Percentiles rank a stretch among this genome's conserved stretches.
phyloP scores from a whole-genome alignment of 345 rosid species.

The Arabis alpina region DNA sequence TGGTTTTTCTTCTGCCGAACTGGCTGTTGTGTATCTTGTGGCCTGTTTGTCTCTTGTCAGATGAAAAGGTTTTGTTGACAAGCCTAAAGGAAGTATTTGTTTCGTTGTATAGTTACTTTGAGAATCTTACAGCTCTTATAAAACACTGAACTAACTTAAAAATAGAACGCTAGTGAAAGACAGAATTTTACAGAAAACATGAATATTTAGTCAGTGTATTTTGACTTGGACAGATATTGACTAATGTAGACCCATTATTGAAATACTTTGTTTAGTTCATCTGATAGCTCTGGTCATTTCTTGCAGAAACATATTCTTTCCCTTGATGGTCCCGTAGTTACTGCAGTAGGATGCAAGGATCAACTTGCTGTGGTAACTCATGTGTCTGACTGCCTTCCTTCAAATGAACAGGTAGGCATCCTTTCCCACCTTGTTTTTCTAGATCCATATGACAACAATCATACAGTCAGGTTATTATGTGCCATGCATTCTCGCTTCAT shows the following conservation, averaged over 20 bases:
- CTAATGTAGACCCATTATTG: background rate
- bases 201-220: background rate
- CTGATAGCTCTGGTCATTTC: conserved; percentile 21
- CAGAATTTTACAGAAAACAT: background rate
- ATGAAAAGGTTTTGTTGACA: conserved; percentile 8
- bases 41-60: conserved; percentile 2
- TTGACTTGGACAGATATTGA: background rate
- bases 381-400: conserved; percentile 79
- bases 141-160: conserved; percentile 6
- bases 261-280: conserved; percentile 3
- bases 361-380: conserved; percentile 82
- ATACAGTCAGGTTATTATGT: conserved; percentile 7
- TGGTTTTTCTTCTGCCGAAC: conserved; percentile 18
- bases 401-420: conserved; percentile 73
- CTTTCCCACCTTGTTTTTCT: background rate
- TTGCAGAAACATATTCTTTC: conserved; percentile 83
- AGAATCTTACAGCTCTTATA: conserved; percentile 6
- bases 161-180: conserved; percentile 11
- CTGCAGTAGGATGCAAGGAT: conserved; percentile 82
- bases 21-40: background rate
- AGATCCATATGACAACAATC: conserved; percentile 11
- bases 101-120: background rate
- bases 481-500: conserved; percentile 9
- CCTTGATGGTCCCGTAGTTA: conserved; percentile 84
- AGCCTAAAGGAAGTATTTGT: background rate